Base-by-base conservation (phyloP, 140 eudicot species). In the Erigeron philadelphicus region DNA sequence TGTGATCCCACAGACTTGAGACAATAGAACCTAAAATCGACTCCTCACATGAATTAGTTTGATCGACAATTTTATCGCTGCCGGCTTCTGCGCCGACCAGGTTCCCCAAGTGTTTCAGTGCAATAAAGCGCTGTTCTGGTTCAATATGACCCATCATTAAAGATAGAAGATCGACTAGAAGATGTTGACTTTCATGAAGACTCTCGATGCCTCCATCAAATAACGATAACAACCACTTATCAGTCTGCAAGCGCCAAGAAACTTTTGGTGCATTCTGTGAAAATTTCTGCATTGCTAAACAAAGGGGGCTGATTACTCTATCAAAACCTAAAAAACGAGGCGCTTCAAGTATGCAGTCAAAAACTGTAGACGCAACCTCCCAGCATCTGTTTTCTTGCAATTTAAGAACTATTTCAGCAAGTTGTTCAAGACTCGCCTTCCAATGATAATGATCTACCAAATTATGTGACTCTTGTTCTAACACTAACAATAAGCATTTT, bases 101-200 rank as follows among this genome's bases (percentile, higher is more conserved):
- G 64, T 78, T 76, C 55, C 88, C 90, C 81, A 92, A 79, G 67
- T 89, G 98, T 73, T 86, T 81, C 16, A 92, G 79, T 9, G 95
- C 95, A 60, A 85, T 76, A 74, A 76, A 88, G n/a, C 95, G 89
- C 45, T 86, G 98, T 72, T 92, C 98, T 66, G 98, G 98, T 76
- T 92, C 98, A 9, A 83, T 78, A 82, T 89, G 96, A 57, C 84
- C 76, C 78, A 92, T 82, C 84, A 92, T 72, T 64, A 84, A 61
- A 61, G 68, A 66, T 76, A 92, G 60, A 38, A 92, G 81, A 78
- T 83, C 90, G 56, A 81, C 57, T 25, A 92, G 38, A 61, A 87
- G 81, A 56, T 31, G 57, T 78, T 85, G 93, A 83, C 74, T 75
- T 25, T 76, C 83, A n/a, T 72, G 76, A 75, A 72, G 73, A 57